Evolutionary conservation across 192 early-diverging fungal species (phyloP), one percentile per base, ranked within the genome.

Genomic region (Entomortierella beljakovae): DNA sequence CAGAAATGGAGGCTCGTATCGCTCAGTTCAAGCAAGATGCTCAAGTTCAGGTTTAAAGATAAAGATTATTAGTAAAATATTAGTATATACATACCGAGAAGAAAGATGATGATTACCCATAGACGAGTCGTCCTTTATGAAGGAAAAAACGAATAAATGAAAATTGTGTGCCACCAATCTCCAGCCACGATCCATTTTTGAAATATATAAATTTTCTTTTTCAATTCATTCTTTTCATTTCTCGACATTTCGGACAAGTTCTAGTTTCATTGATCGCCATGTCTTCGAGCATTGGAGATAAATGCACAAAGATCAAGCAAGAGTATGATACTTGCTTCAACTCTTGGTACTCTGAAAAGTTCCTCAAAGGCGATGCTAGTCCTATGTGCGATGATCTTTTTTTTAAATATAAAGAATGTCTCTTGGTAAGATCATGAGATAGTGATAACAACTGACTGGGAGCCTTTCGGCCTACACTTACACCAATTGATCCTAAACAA

Each of bases 261-360:
- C 34, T n/a, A 25, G 11, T 33, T 18, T 49, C 34, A 42, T n/a
- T 33, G 52, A 4, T 9, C 46, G 70, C 31, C 52, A 90, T 90
- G 86, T 88, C 86, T 15, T 85, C 82, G 46, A 90, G 86, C 71
- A 86, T 90, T 56, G 90, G 91, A 46, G 71, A 82, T 59, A 84
- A 94, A 64, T 94, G 94, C 71, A 93, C 92, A 25, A 83, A 88
- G 42, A 83, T 94, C 34, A 96, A 94, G 86, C 87, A 92, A 70
- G 84, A 94, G 68, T 98, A 97, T 68, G 95, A 98, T 43, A 82
- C 74, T 29, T 98, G 97, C 74, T 98, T 98, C 71, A 96, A 96
- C 73, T 91, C 92, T 63, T 98, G 97, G 97, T 98, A 98, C 79
- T 90, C 94, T 43, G 94, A 96, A 77, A 93, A 94, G 82, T 96